Percentiles rank a stretch among this genome's conserved stretches.
Evolutionary conservation across 2,329 filamentous ascomycete species (phyloP).

Genomic region (Ceratocystis cubensis): DNA sequence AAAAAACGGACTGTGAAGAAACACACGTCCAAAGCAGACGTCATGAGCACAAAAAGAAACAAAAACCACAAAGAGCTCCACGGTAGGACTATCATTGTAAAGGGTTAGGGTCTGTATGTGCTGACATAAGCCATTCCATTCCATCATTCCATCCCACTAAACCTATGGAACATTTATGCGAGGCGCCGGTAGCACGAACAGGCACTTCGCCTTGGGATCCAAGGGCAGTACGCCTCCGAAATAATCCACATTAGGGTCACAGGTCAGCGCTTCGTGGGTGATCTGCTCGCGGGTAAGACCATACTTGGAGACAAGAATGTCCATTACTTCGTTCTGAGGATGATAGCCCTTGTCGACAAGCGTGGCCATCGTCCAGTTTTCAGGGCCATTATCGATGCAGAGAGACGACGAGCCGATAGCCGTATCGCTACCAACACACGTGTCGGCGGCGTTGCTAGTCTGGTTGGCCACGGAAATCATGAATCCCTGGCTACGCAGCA

Average conservation of each 20-base stretch:
- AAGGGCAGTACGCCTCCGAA: conserved; percentile 11
- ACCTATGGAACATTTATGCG: neutral
- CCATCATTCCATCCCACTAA: neutral
- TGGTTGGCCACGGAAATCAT: conserved; percentile 15
- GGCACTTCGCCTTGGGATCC: conserved; percentile 14
- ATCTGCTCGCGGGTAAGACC: conserved; percentile 16
- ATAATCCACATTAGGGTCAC: conserved; percentile 14
- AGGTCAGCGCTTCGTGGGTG: conserved; percentile 11
- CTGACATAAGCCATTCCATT: neutral
- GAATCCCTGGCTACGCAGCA: conserved; percentile 19
- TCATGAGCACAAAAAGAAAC: neutral
- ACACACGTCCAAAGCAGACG: neutral
- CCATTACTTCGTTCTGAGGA: conserved; percentile 15
- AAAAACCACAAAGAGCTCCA: neutral
- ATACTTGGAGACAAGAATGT: conserved; percentile 21
- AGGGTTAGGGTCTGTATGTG: neutral
- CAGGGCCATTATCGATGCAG: conserved; percentile 13
- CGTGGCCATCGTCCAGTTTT: conserved; percentile 11
- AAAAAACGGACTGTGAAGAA: neutral
- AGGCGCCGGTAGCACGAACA: conserved; percentile 15
- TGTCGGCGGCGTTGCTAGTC: conserved; percentile 5
- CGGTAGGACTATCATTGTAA: neutral
- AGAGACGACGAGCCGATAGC: conserved; percentile 13
- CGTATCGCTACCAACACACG: conserved; percentile 6
- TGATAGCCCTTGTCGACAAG: conserved; percentile 16